A percentile compares a stretch with the other conserved stretches of the same genome.
Evolutionary conservation across 768 basidiomycete genomes (phyloP).

Genomic region (Rhodotorula paludigena): DNA sequence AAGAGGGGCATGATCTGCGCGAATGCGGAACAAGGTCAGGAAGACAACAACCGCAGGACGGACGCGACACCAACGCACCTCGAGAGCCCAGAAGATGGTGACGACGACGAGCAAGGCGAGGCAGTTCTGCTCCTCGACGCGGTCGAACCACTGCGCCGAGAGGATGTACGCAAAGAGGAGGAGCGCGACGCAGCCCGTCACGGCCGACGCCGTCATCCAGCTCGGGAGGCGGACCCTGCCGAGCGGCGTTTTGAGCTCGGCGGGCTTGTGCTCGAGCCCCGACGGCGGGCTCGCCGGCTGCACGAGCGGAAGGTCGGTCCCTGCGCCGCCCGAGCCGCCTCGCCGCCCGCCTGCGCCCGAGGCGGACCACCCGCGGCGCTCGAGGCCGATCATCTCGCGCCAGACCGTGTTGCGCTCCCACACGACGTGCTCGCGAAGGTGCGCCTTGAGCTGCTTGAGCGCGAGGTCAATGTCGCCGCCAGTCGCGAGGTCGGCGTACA

Average conservation of each 20-base stretch:
- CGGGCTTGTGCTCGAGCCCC: conserved; percentile 45
- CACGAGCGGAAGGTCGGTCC: conserved; percentile 37
- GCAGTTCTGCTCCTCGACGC: conserved; percentile 74
- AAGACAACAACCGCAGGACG: neutral
- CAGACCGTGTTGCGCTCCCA: conserved; percentile 98
- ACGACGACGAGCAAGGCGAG: conserved; percentile 83
- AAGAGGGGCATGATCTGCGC: conserved; percentile 87
- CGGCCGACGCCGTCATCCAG: conserved; percentile 53
- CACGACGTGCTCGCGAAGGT: conserved; percentile 57
- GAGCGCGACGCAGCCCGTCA: conserved; percentile 53
- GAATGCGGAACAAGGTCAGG: neutral
- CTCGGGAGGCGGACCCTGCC: conserved; percentile 56
- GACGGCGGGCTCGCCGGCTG: conserved; percentile 48
- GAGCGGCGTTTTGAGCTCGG: conserved; percentile 60
- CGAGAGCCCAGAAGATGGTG: conserved; percentile 92
- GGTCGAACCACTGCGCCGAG: conserved; percentile 58
- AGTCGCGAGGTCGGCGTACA: conserved; percentile 83
- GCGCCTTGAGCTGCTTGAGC: conserved; percentile 71
- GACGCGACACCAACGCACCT: conserved; percentile 55
- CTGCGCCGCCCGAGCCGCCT: conserved; percentile 2
- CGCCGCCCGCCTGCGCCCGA: neutral
- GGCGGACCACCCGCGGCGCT: conserved; percentile 45
- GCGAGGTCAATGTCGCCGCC: conserved; percentile 65
- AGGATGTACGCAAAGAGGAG: conserved; percentile 60
- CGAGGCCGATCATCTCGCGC: conserved; percentile 79